Base-by-base conservation (phyloP, 768 basidiomycete genomes). In the Macrolepiota albuminosa region DNA sequence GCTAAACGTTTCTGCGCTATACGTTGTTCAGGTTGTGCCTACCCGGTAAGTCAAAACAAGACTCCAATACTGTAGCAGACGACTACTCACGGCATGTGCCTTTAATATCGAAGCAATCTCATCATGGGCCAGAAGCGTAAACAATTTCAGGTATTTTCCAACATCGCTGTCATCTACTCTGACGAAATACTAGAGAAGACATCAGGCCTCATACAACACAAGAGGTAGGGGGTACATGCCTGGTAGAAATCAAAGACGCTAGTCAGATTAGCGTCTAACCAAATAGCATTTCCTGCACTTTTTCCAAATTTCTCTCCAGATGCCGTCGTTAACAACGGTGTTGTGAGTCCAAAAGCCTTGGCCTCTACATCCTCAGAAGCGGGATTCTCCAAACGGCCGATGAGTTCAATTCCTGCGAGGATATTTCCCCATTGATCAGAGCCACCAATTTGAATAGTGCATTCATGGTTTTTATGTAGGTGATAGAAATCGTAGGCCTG, bases 371-470 rank as follows among this genome's bases (percentile, higher is more conserved):
- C 49, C 9, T 60, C 76, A 63, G 68, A 21, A 31, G 54, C 42
- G 6, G 61, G 47, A 29, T 48, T 57, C 24, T 72, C 61, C 58
- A 81, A 75, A 54, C 86, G 85, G 57, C 84, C 82, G 67, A 98
- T 95, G 58, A 99, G 83, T 58, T 98, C 94, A 37, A 98, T 78
- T 24, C 97, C 97, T 31, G 93, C 91, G 34, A 96, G 75, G 63
- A 99, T 98, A 70, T 99, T 99, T 16, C 97, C 97, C 91, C 95
- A 97, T 72, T 99, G 97, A 71, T 99, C 97, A 0, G 94, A 95
- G 10, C 97, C 97, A 52, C 97, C 97, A 45, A 98, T 75, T 72
- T 99, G 97, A 46, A 97, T 83, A 14, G 83, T 82, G 72, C 96
- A 98, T 4, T 78, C 78, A 55, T 82, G 77, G 24, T 80, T 71